Evolutionary conservation across 352 stramenopile species (phyloP), one percentile per base, ranked within the genome.

Genomic region (Globisporangium spinosum): DNA sequence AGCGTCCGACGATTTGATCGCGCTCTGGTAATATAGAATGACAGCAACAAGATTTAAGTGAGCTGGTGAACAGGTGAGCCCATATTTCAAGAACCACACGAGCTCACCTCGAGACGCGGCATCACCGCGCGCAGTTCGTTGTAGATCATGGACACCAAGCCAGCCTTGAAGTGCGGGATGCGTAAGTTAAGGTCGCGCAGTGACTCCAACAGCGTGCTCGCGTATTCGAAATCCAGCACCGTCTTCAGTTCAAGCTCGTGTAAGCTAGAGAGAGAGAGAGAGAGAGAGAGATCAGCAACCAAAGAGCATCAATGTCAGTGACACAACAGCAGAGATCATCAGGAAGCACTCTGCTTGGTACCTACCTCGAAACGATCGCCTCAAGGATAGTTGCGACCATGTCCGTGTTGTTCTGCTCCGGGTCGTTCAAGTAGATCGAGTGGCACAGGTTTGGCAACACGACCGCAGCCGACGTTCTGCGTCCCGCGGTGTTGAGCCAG

Each of bases 191-290:
- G 70, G 38, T 93, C 85, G 22, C 83, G 80, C 20, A 91, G 66
- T 3, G 79, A 76, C 55, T 93, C 85, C 9, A 93, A 58, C 2
- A 79, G 40, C 1, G 78, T 73, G 27, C 74, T 80, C 22, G 71
- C 69, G 34, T 82, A 89, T n/a, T 91, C 78, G 47, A 93, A 91
- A 51, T 91, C 80, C 57, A 45, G 32, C 17, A 82, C 65, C 12
- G 69, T 61, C 3, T 61, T 62, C 12, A 90, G 47, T n/a, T 79
- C 34, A 0, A 77, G 34, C 0, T 76, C 67, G 17, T 77, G 68
- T 9, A 91, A 35, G n/a, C 85, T 93, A 49, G 29, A 32, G 29
- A 8, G 29, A 32, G 29, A 32, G 29, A 32, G 4, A 29, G 27
- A 29, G 27, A 3, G 27, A 29, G 27, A 29, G 27, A 29, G 13